phyloP scores from a whole-genome alignment of 441 rosid genomes.

The Dalechampia spathulata region DNA sequence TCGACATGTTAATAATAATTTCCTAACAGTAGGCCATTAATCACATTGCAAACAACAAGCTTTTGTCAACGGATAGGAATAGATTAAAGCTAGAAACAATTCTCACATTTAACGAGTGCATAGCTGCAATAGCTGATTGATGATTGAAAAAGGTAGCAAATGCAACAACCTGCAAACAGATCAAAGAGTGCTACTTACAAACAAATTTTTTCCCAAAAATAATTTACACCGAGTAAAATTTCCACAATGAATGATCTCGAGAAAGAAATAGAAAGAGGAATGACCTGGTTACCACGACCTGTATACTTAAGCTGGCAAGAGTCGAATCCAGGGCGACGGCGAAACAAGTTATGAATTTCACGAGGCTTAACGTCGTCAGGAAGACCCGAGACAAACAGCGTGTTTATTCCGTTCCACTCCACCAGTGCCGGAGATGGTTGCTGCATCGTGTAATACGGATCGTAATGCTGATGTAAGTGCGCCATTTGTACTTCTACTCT shows the following conservation, averaged over 20 bases:
- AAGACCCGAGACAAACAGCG: slow-evolving; percentile 73
- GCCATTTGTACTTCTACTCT: not conserved
- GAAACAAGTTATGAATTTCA: slow-evolving; percentile 87
- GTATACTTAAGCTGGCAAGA: slow-evolving; percentile 84
- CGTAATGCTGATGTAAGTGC: slow-evolving; percentile 31
- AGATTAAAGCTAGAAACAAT: not conserved
- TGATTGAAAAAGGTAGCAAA: slow-evolving; percentile 80
- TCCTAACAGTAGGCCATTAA: too few species aligned
- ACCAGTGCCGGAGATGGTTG: slow-evolving; percentile 6
- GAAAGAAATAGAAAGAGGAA: slow-evolving; percentile 7
- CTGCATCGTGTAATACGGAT: slow-evolving; percentile 39
- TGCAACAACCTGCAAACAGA: slow-evolving; percentile 63
- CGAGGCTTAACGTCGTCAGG: slow-evolving; percentile 83
- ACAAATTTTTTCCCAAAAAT: too few species aligned
- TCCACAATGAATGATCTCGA: slow-evolving; percentile 1
- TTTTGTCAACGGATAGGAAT: not conserved
- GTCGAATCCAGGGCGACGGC: slow-evolving; percentile 62
- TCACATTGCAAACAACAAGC: not conserved
- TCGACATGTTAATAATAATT: too few species aligned
- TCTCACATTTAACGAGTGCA: slow-evolving; percentile 67
- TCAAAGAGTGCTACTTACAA: too few species aligned
- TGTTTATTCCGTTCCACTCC: slow-evolving; percentile 40
- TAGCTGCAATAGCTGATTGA: slow-evolving; percentile 57
- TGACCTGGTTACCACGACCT: slow-evolving; percentile 82
- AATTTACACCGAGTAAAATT: too few species aligned